Conservation (phyloP, 208 protist species). For the Leishmania lainsoni region DNA sequence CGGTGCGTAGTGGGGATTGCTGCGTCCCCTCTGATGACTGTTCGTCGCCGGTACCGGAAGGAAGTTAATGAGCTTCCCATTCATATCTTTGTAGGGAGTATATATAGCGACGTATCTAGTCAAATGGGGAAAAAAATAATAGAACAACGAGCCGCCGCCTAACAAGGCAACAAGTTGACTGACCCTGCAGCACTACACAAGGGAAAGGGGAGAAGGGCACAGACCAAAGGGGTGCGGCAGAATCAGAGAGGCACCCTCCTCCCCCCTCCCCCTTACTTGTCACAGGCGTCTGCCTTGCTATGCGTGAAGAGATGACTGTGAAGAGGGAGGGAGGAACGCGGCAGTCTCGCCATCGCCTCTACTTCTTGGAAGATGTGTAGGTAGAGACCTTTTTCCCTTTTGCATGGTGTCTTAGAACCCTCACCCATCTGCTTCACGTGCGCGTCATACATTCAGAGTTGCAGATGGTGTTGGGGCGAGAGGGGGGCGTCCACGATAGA, state of each 20-base stretch:
- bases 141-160: slow-evolving; percentile 1
- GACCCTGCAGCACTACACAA: background rate
- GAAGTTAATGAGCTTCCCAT: background rate
- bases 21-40: background rate
- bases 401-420: background rate
- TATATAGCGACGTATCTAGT: slow-evolving; percentile 33
- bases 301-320: background rate
- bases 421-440: background rate
- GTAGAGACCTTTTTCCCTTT: background rate
- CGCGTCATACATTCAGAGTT: background rate
- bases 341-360: background rate
- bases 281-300: background rate
- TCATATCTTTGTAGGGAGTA: slow-evolving; percentile 29
- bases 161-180: slow-evolving; percentile 5
- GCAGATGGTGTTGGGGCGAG: background rate
- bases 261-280: background rate
- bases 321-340: background rate
- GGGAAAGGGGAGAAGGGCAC: background rate
- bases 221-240: background rate
- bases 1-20: background rate
- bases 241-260: background rate
- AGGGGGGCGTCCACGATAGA: background rate
- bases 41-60: background rate
- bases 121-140: slow-evolving; percentile 9
- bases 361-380: background rate